Evolutionary conservation across 2,329 filamentous ascomycete species (phyloP), one percentile per base, ranked within the genome.

Genomic region (Cadophora luteo-olivacea): DNA sequence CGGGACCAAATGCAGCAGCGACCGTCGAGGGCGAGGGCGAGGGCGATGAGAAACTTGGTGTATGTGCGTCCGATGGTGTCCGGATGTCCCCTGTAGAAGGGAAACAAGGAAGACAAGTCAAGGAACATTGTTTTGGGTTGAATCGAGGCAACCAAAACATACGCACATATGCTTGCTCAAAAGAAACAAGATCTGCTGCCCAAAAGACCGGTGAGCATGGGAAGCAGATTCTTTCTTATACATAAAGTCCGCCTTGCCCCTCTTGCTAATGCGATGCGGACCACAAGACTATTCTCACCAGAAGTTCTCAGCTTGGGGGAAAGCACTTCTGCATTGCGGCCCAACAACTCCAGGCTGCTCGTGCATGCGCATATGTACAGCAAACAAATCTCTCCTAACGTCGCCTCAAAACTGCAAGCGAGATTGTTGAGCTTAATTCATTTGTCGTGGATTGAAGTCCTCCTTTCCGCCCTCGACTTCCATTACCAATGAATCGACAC

Each of bases 191-290:
- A 70, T 60, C 58, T 52, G 48, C 61, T 67, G 64, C 62, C 62
- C 45, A 61, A 63, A 60, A 62, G 29, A 29, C 22, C 51, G 51
- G 22, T 55, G 51, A 55, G 51, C 25, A 51, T 58, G 48, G 67
- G 68, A 69, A n/a, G 33, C 19, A 45, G 58, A 60, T n/a, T 57
- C 48, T 63, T 49, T 68, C 66, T 66, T 70, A 69, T 69, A 71
- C 64, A 48, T 62, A 60, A 60, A 45, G 12, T 45, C 57, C 22
- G 57, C 57, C 57, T 60, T 45, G 57, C 57, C 57, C 36, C 33
- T 19, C 19, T 11, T 49, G 45, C n/a, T 49, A 19, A 45, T 49
- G 45, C 45, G 19, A 49, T 49, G 45, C 45, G 45, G 9, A 49
- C 22, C 22, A 25, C 12, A n/a, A 16, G 32, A 11, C 2, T 7